Evolutionary conservation across 2,329 filamentous ascomycete species (phyloP), one percentile per base, ranked within the genome.

Genomic region (Pseudofabraea citricarpa): DNA sequence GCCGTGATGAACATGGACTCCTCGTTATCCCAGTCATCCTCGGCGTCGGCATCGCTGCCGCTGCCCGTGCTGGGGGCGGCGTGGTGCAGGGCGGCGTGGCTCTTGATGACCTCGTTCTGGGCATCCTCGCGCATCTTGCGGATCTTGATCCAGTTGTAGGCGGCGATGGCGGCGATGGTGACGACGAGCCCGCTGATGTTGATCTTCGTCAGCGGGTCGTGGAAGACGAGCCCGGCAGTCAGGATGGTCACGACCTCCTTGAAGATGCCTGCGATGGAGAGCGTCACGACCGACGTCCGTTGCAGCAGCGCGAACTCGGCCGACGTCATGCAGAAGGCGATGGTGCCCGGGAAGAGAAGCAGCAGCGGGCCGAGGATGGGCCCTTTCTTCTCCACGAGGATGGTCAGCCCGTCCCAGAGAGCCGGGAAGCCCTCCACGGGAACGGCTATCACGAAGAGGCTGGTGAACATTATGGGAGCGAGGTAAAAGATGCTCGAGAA

Each of bases 401-500:
- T 66, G 23, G 68, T 65, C 23, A 95, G 66, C 2, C 88, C 89
- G 10, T 77, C 75, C 44, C 76, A 62, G 6, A 97, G 77, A 7
- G 78, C 74, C 5, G 69, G 62, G 39, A 90, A 79, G 2, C 90
- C 90, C 67, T 98, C 93, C 4, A 95, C 84, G 2, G 89, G 85
- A 16, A 96, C 68, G 22, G 93, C 89, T 51, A 98, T 85, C 45
- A 81, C 57, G 40, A 94, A 71, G 22, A 98, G 75, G 16, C 85
- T 85, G 50, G 85, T 35, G 59, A 98, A 98, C 93, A 98, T 98
- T 66, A 96, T 79, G 2, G 93, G 93, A 1, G 90, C 90, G n/a
- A 98, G 80, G 67, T 90, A 96, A 69, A 97, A 96, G 54, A 98
- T 95, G 56, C 87, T 94, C 12, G 89, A 91, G 65, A 98, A 97